A percentile compares a stretch with the other conserved stretches of the same genome.
phyloP scores from a whole-genome alignment of 345 rosid genomes.

The Kandelia obovata region DNA sequence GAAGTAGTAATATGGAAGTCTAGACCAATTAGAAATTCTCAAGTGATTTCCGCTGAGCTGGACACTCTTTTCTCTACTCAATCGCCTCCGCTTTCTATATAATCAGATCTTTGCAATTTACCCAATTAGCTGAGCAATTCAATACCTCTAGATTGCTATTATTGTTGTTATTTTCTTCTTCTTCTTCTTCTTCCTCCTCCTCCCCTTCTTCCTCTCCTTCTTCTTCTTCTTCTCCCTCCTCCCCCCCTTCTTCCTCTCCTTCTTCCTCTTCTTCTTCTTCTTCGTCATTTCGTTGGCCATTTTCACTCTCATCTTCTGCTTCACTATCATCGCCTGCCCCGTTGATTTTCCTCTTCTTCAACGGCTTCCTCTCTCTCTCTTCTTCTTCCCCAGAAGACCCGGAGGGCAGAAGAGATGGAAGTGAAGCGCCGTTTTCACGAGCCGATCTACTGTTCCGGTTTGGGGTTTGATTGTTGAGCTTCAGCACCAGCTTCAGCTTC shows the following conservation, averaged over 20 bases:
- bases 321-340: conserved; percentile 35
- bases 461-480: conserved; percentile 51
- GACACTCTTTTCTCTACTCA: conserved; percentile 7
- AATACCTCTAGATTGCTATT: conserved; percentile 18
- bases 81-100: conserved; percentile 10
- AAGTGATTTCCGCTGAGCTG: conserved; percentile 24
- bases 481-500: conserved; percentile 72
- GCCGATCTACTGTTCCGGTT: conserved; percentile 16
- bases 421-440: conserved; percentile 30
- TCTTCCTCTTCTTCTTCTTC: conserved; percentile 16
- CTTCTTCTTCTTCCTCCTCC: background rate
- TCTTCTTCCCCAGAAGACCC: conserved; percentile 28
- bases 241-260: too few species aligned
- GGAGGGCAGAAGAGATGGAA: background rate
- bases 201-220: conserved; percentile 5
- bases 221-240: conserved; percentile 21
- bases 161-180: background rate
- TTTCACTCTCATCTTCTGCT: conserved; percentile 32
- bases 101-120: conserved; percentile 7
- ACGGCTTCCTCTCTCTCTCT: conserved; percentile 31
- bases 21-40: conserved; percentile 23
- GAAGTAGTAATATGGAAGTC: conserved; percentile 20
- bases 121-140: background rate
- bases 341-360: conserved; percentile 48
- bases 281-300: conserved; percentile 38